Evolutionary conservation across 1,139 yeast species (phyloP), one percentile per base, ranked within the genome.

Genomic region (Protomyces inouyei): DNA sequence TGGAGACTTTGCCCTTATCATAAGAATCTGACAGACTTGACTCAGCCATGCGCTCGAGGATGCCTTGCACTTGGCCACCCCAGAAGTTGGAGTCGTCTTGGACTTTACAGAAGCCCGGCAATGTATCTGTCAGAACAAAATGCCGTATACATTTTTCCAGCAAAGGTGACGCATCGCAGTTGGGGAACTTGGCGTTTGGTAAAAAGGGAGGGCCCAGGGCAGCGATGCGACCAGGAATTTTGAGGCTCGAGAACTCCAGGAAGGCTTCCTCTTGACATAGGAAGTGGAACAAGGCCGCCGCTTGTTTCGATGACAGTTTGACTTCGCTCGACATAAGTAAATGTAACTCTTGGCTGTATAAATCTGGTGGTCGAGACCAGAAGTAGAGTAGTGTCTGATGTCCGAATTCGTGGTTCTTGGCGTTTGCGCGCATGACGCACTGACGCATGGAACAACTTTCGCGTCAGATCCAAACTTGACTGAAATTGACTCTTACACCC

Each of bases 1-100:
- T 65, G 23, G 65, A 55, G 9, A 65, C 63, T 18, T 55, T 53
- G 45, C 65, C 67, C 53, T 65, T 61, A 51, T 65, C 67, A 23
- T 61, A 65, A 12, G 67, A 65, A 43, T 65, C 67, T 8, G 65
- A 61, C 40, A 65, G 48, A 16, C 54, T 65, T 12, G 57, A 28
- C 23, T 56, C 57, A 1, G 65, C 65, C 64, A 65, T 60, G 14
- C 48, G 52, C 38, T 65, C 67, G 40, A 65, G 52, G 10, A 65
- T 52, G n/a, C 48, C 45, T 14, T 65, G 65, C 12, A 65, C 55
- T 23, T 55, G 51, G 9, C 45, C 60, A 9, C 65, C 59, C 67
- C 67, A 65, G 52, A 65, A 65, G 14, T 48, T 40, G 38, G 63
- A 23, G 12, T 65, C 63, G 14, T 46, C 54, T 28, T 57, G 52